Evolutionary conservation across 177 flowering plant species (phyloP).

Genomic region (Vitis hybrid): DNA sequence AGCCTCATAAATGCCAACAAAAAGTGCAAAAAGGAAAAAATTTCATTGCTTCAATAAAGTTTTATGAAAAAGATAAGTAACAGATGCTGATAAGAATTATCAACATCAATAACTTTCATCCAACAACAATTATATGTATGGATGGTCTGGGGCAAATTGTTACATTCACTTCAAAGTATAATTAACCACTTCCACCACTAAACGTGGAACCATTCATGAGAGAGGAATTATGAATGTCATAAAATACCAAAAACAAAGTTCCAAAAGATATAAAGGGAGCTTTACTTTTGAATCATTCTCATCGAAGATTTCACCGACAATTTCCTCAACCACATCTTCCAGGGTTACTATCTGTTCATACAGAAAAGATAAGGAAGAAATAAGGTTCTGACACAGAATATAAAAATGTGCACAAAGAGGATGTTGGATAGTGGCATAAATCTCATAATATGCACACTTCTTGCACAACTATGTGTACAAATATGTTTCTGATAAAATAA

Average conservation of each 20-base stretch:
- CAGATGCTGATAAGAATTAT: no score
- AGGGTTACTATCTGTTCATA: conserved; percentile 76
- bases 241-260: not conserved
- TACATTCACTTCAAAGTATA: no score
- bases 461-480: not conserved
- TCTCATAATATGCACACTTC: not conserved
- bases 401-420: not conserved
- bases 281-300: conserved; percentile 98
- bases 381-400: not conserved
- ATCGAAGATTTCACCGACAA: conserved; percentile 99
- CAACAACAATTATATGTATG: no score
- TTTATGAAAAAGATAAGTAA: no score
- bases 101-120: no score
- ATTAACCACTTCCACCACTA: no score
- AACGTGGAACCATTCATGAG: no score
- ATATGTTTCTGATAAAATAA: not conserved
- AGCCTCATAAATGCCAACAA: no score
- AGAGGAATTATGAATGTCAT: not conserved
- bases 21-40: no score
- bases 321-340: conserved; percentile 99
- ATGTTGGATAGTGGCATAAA: not conserved
- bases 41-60: no score
- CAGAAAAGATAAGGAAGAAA: not conserved
- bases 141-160: no score
- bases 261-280: not conserved